Conservation (phyloP, 148 eudicot genomes). For the Persicaria tinctoria region DNA sequence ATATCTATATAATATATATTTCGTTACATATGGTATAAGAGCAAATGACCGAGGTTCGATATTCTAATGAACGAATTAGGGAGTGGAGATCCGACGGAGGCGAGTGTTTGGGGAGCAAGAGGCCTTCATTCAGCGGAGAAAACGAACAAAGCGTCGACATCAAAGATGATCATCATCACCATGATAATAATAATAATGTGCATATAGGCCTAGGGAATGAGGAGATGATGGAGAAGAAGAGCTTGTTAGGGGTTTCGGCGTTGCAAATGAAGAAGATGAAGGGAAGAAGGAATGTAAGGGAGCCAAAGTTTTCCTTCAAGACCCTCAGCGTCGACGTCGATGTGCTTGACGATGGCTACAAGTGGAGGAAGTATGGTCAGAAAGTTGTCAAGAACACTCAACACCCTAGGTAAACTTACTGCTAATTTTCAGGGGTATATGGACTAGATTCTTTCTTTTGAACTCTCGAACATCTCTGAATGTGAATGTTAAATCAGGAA, state of each 20-base stretch:
- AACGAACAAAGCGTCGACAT: background rate
- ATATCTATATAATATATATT: no score
- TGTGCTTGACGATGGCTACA: conserved; percentile 83
- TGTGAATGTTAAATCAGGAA: background rate
- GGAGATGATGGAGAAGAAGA: conserved; percentile 4
- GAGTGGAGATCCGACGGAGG: background rate
- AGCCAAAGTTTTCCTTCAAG: conserved; percentile 86
- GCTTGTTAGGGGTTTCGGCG: conserved; percentile 27
- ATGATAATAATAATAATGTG: no score
- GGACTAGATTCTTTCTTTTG: no score
- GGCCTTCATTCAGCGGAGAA: background rate
- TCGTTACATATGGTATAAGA: no score
- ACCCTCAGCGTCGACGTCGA: conserved; percentile 69
- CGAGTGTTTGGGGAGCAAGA: background rate
- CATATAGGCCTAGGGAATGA: no score
- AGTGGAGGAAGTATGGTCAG: conserved; percentile 87
- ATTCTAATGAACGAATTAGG: background rate
- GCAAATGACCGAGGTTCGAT: no score
- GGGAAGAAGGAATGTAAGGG: conserved; percentile 70
- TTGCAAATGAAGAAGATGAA: conserved; percentile 71
- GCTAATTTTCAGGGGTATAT: background rate
- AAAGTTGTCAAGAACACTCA: conserved; percentile 86
- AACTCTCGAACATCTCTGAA: background rate
- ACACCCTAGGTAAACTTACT: conserved; percentile 54
- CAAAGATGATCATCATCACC: background rate